Percentiles rank a stretch among this genome's conserved stretches.
Conservation (phyloP, 1,284 basidiomycete genomes). For the Wolfiporia cocos region DNA sequence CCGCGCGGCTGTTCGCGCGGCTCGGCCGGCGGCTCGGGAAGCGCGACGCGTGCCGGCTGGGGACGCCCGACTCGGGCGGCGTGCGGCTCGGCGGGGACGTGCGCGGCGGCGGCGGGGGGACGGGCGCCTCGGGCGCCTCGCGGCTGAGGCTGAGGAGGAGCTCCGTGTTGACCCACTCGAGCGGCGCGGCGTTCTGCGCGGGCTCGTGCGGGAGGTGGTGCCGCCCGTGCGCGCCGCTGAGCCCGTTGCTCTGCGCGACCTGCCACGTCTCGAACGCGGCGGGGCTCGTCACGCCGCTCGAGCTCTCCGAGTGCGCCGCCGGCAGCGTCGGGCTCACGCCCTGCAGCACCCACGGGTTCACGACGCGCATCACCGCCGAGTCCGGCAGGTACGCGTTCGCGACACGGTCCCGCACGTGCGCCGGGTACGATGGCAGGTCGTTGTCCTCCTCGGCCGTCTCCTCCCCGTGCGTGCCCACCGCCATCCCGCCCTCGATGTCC, state of each 20-base stretch:
- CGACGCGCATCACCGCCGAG: conserved; percentile 55
- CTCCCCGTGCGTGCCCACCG: conserved; percentile 30
- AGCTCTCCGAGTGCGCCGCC: conserved; percentile 15
- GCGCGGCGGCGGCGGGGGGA: conserved; percentile 29
- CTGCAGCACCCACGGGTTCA: conserved; percentile 53
- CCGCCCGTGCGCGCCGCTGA: conserved; percentile 8
- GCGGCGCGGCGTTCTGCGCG: conserved; percentile 28
- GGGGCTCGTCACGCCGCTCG: conserved; percentile 25
- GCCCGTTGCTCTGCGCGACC: conserved; percentile 7
- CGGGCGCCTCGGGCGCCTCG: conserved; percentile 22
- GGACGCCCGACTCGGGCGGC: conserved; percentile 12
- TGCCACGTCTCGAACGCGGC: conserved; percentile 23
- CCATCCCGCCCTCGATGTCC: conserved; percentile 28
- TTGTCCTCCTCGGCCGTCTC: conserved; percentile 45
- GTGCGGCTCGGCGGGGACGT: conserved; percentile 23
- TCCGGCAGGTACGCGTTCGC: conserved; percentile 74
- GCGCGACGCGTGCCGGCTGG: conserved; percentile 26
- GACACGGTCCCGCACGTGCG: conserved; percentile 86
- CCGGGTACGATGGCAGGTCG: conserved; percentile 81
- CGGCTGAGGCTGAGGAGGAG: conserved; percentile 61
- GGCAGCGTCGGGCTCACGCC: conserved; percentile 32
- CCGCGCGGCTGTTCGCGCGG: conserved; percentile 33
- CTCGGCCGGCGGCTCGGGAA: conserved; percentile 30
- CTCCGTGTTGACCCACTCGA: conserved; percentile 82
- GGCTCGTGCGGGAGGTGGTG: conserved; percentile 26